A percentile compares a stretch with the other conserved stretches of the same genome.
Evolutionary conservation across 106 monocot genomes (phyloP).

Genomic region (Iris macrosiphon): DNA sequence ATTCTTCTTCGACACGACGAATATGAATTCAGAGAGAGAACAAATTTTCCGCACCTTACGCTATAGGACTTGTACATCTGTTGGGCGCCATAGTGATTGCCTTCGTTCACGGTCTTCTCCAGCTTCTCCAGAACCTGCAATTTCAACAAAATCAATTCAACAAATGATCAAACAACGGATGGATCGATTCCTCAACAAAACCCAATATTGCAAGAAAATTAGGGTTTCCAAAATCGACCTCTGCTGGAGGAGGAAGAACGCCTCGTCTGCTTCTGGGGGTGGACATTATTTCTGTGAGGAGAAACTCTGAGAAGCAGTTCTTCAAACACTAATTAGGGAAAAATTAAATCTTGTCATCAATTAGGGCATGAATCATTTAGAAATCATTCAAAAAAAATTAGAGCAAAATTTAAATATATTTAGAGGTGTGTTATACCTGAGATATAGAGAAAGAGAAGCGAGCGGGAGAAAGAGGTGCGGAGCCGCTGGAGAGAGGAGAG

Average conservation of each 20-base stretch:
- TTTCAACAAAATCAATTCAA: not conserved
- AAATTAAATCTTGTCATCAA: too few species aligned
- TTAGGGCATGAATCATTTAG: too few species aligned
- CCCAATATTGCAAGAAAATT: not conserved
- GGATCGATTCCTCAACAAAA: not conserved
- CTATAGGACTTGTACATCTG: conserved; percentile 31
- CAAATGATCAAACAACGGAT: too few species aligned
- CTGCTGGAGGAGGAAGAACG: conserved; percentile 23
- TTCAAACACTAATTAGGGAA: too few species aligned
- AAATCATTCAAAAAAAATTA: too few species aligned
- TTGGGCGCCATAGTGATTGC: conserved; percentile 19
- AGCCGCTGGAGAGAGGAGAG: too few species aligned
- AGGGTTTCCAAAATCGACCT: conserved; percentile 13
- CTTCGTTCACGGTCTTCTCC: conserved; percentile 20
- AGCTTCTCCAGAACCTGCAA: conserved; percentile 21
- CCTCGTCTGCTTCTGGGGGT: conserved; percentile 10
- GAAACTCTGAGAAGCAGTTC: too few species aligned
- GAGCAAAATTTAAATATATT: too few species aligned
- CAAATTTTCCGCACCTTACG: conserved; percentile 7
- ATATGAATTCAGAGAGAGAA: not conserved
- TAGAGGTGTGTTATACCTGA: too few species aligned
- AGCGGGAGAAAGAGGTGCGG: too few species aligned
- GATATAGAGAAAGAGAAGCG: too few species aligned
- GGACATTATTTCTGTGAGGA: conserved; percentile 11
- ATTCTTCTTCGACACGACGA: too few species aligned